Evolutionary conservation across 495 filamentous ascomycete genomes (phyloP), one percentile per base, ranked within the genome.

Genomic region (Penicillium lagena): DNA sequence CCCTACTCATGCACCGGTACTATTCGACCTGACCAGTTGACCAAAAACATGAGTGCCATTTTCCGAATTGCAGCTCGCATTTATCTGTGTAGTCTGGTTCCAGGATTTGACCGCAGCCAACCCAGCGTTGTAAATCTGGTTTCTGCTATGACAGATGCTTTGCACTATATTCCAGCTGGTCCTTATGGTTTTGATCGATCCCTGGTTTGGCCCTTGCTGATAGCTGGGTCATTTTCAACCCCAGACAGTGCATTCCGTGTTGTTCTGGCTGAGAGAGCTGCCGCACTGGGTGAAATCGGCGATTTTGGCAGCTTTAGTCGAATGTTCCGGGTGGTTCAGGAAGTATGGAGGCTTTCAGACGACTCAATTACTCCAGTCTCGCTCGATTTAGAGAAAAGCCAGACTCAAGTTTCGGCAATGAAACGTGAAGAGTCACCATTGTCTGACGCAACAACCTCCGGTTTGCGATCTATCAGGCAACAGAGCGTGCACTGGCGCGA

Each of bases 61-160:
- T 98, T 95, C 82, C 87, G 91, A 50, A 67, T 90, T 37, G 93
- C 91, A 2, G 93, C 93, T 1, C 83, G 90, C 40, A 89, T 98
- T 64, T 96, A 96, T 70, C 81, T 97, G 7, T 95, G 89, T 81
- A 87, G 84, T 50, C 75, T 98, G 15, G 89, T 97, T 0, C 93
- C 93, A 1, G 89, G 89, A 28, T 90, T 88, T 60, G 79, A 85
- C 50, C 83, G 83, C 22, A 70, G 71, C 43, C 82, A 89, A 51
- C 64, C 68, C 1, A 84, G 78, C 70, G 90, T 78, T 59, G 60
- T 79, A 39, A 81, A 83, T 51, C 76, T 98, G 6, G 79, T 96
- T 35, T 73, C 80, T 29, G 83, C 86, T 41, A 72, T 96, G 35
- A 78, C 85, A 8, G 70, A 75, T 17, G 74, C 80, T 7, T 76